Evolutionary conservation across 2,329 filamentous ascomycete genomes (phyloP).

Genomic region (Emericellopsis cladophorae): DNA sequence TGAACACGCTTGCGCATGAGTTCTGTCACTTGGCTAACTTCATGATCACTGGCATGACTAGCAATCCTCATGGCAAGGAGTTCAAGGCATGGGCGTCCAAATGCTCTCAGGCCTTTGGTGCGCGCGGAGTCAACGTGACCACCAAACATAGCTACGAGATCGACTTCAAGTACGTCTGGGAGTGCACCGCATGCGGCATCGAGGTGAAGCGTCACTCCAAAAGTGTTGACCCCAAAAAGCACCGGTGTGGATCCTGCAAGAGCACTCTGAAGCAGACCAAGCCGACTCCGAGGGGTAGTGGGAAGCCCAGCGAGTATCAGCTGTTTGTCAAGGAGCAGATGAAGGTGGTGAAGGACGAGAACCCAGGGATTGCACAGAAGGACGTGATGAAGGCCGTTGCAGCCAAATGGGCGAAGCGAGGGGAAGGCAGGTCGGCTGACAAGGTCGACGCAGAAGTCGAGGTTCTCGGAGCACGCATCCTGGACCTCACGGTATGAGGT

Average conservation of each 20-base stretch:
- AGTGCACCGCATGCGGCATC: constrained; percentile 53
- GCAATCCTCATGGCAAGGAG: constrained; percentile 68
- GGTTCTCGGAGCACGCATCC: too few species aligned
- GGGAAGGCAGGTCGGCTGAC: neutral
- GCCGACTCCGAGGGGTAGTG: constrained; percentile 49
- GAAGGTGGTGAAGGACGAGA: constrained; percentile 40
- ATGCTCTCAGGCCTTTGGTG: constrained; percentile 41
- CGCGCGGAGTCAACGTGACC: constrained; percentile 62
- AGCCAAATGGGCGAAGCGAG: constrained; percentile 38
- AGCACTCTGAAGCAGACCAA: constrained; percentile 62
- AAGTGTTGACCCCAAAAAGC: constrained; percentile 61
- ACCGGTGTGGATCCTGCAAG: constrained; percentile 70
- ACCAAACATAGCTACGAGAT: constrained; percentile 87
- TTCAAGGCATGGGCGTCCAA: constrained; percentile 65
- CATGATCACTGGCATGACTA: constrained; percentile 65
- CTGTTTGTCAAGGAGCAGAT: constrained; percentile 55
- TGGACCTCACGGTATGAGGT: too few species aligned
- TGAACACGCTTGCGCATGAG: constrained; percentile 91
- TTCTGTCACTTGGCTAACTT: constrained; percentile 92
- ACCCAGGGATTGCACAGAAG: constrained; percentile 47
- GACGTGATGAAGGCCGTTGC: constrained; percentile 59
- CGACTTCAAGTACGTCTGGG: constrained; percentile 86
- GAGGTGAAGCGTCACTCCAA: constrained; percentile 78
- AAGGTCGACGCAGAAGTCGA: neutral
- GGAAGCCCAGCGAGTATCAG: constrained; percentile 30